phyloP scores from a whole-genome alignment of 202 grass and related monocot species.

The Schoenoplectus tabernaemontani region DNA sequence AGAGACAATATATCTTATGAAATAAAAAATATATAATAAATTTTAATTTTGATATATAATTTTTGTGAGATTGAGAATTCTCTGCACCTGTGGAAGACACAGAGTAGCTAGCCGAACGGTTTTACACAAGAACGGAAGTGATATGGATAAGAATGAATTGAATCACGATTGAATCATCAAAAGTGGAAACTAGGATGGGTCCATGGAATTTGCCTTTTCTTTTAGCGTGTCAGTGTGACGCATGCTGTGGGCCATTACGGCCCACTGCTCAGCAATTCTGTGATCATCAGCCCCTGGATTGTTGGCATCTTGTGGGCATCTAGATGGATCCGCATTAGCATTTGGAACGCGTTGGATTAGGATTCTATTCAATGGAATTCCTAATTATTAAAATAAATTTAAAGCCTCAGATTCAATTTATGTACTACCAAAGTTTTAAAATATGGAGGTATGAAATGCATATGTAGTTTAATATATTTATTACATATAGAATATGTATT shows the following conservation, averaged over 20 bases:
- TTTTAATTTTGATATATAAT: too few relatives aligned
- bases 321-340: neutral
- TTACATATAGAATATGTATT: too few relatives aligned
- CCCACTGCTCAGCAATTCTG: neutral
- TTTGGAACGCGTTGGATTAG: neutral
- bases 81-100: neutral
- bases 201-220: neutral
- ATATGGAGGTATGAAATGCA: too few relatives aligned
- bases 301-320: neutral
- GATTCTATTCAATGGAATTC: neutral
- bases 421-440: too few relatives aligned
- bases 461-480: too few relatives aligned
- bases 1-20: too few relatives aligned
- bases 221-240: neutral
- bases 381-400: too few relatives aligned
- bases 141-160: constrained; percentile 5
- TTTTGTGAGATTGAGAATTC: neutral
- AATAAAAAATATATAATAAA: too few relatives aligned
- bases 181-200: neutral
- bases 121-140: neutral
- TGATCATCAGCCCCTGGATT: neutral
- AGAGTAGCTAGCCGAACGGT: neutral
- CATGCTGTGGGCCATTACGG: neutral
- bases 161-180: neutral
- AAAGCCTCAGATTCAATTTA: too few relatives aligned